Conservation (phyloP, 441 rosid species). For the Gossypium lobatum region DNA sequence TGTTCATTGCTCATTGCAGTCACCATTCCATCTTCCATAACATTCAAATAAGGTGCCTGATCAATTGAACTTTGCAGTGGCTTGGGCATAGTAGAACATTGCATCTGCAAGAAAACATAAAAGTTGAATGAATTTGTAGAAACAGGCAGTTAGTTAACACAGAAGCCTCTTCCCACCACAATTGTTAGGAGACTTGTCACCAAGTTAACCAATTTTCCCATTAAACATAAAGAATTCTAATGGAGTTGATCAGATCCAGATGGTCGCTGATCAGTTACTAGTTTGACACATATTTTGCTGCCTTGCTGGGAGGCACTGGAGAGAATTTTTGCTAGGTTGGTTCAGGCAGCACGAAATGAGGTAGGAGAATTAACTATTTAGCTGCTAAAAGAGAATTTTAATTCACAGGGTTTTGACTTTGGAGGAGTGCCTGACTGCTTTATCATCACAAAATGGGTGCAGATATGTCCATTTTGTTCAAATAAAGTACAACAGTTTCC, state of each 20-base stretch:
- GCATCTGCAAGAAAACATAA: conserved; percentile 27
- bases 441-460: background rate
- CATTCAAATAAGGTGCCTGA: conserved; percentile 52
- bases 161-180: background rate
- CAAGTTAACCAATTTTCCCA: background rate
- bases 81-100: conserved; percentile 18
- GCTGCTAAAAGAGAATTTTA: background rate
- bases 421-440: background rate
- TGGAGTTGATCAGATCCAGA: background rate
- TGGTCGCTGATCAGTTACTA: background rate
- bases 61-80: conserved; percentile 41
- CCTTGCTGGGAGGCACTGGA: background rate
- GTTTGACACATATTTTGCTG: background rate
- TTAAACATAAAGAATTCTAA: background rate
- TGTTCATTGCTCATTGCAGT: conserved; percentile 34
- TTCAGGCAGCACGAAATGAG: background rate
- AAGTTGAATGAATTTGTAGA: background rate
- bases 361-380: background rate
- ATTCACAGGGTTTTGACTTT: background rate
- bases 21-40: conserved; percentile 55
- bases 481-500: background rate
- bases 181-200: background rate
- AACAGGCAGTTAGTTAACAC: background rate
- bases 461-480: background rate
- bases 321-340: background rate